Base-by-base conservation (phyloP, 257 asterid genomes). In the Ehretia macrophylla region DNA sequence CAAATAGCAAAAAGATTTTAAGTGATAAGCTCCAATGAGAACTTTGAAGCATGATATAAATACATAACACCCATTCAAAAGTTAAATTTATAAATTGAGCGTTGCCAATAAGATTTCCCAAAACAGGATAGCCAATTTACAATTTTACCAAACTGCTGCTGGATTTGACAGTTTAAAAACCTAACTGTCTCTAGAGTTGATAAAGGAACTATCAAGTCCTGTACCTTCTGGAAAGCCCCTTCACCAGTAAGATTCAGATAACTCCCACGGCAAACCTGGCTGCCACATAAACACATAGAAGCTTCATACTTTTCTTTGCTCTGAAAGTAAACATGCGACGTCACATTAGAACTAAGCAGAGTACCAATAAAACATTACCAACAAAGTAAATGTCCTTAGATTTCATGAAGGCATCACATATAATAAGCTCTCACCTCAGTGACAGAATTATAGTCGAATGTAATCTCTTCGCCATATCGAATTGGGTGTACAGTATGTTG, bases 211-310 rank as follows among this genome's bases (percentile, higher is more conserved):
- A 3, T 27, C 37, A 73, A 54, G 57, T 32, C 46, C 16, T 55
- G 40, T 86, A 93, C 99, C 99, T 85, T 93, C 53, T 81, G 92
- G 67, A 77, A 86, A 59, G 97, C 94, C 81, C 95, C 99, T 80
- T 93, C 99, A 46, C 99, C 99, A 0, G 95, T 85, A 65, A 93
- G 80, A 74, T 93, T 89, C 58, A 93, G 83, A 65, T 85, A 93
- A 77, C 99, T 93, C 40, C 99, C 99, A 62, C 99, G 95, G 79
- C 99, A 93, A 57, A 89, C 99, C 73, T 89, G 97, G 80, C 95
- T 87, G 67, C 99, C 99, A 20, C 99, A 93, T 70, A 93, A 73
- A 65, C 99, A 93, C 56, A 93, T 97, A 55, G 99, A 93, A 63
- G 97, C 99, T 77, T 93, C 99, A 67, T 85, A 86, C 77, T 93